Evolutionary conservation across 805 yeast species (phyloP), one percentile per base, ranked within the genome.

Genomic region (Clavispora fructus): DNA sequence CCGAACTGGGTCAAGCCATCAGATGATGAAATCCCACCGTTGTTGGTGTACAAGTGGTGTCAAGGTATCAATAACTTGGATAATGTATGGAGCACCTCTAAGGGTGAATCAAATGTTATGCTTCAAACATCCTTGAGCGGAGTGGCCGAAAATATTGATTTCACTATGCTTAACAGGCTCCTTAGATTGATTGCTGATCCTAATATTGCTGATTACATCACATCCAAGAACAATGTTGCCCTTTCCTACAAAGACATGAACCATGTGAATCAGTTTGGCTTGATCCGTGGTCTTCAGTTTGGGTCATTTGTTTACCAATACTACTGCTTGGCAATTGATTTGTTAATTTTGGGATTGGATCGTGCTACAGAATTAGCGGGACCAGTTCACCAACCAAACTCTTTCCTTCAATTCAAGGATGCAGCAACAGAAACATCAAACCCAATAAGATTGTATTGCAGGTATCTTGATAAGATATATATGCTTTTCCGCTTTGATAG

Each of bases 1-100:
- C 99, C 99, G 4, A 85, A 83, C 61, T 94, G 99, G 99, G 77
- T 94, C 35, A 94, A 94, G 61, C 99, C 99, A 8, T 81, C 87
- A 54, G 99, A 94, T 57, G 78, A 87, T 27, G 99, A 94, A 64
- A 85, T 94, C 19, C 95, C 98, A 0, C 99, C 97, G 0, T 64
- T 91, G 29, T 70, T 92, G 50, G 95, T 87, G 1, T 90, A 92
- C 67, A 92, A 91, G 60, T 94, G 97, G 96, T 82, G 89, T 57
- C 95, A 87, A 58, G 96, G 96, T 12, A 74, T 94, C 40, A 92
- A 89, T 61, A 88, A 89, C 53, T 64, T 90, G 44, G 68, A 79
- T 10, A 70, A 80, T 31, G 85, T 92, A 1, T 94, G 99, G 99
- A 81, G 83, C 42, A 78, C 83, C 1, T 62, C 75, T 0, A 70